Evolutionary conservation across 495 filamentous ascomycete genomes (phyloP), one percentile per base, ranked within the genome.

Genomic region (Echria macrotheca): DNA sequence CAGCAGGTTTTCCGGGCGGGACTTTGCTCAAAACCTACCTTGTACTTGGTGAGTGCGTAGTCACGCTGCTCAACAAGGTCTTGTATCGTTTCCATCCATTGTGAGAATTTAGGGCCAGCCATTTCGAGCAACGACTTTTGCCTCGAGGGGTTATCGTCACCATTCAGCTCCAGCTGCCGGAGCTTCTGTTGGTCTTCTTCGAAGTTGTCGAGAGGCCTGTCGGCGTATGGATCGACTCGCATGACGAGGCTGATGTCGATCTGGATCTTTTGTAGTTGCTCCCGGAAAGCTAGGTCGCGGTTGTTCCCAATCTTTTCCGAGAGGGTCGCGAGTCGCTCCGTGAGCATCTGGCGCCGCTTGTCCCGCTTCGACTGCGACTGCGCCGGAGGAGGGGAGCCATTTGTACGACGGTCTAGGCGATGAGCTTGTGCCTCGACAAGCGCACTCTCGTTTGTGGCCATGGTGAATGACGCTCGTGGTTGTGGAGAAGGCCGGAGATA

Each of bases 191-290:
- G 75, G 50, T 87, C 79, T 18, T 85, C 84, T 22, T 80, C 77
- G 19, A 79, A 77, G 54, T 87, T 83, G 17, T 89, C 81, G 5
- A 96, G 72, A 19, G 87, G 81, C 17, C 78, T 76, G 40, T 85
- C 76, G 11, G 75, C 70, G 54, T 93, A 94, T 0, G 86, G 85
- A 55, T 95, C 82, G 35, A 91, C 85, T 55, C 82, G 80, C 56
- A 86, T 81, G 59, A 97, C 86, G 7, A 95, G 78, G 43, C 79
- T 86, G 62, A 94, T 89, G 61, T 97, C 94, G 48, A 85, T 82
- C 64, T 96, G 91, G 3, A 96, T 76, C 39, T 85, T 84, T 50
- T 89, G 82, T 4, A 97, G 76, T 64, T 96, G 89, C 56, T 91
- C 85, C 44, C 89, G 85, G 68, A 94, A 98, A 56, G 90, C 78